phyloP scores from a whole-genome alignment of 768 basidiomycete species.

The Leucosporidium scottii region DNA sequence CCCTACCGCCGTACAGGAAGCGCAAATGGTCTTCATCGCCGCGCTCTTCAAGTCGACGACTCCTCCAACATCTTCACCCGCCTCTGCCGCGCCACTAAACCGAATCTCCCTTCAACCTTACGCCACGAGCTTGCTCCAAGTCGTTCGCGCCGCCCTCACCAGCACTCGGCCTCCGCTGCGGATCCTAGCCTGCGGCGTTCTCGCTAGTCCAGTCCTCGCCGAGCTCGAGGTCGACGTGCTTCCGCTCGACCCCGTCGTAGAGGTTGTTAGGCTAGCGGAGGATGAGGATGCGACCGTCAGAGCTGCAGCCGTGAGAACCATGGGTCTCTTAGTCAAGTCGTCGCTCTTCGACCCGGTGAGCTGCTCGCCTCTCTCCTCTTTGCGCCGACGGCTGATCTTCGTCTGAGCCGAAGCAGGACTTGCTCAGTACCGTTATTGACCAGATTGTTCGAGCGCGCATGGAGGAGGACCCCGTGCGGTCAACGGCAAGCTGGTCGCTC shows the following conservation, averaged over 20 bases:
- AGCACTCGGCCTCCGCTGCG: not conserved
- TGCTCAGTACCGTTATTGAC: not conserved
- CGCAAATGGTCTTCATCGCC: slow-evolving; percentile 4
- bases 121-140: not conserved
- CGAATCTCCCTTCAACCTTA: not conserved
- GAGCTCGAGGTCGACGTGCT: not conserved
- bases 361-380: too few species aligned
- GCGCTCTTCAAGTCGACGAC: not conserved
- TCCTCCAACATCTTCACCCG: too few species aligned
- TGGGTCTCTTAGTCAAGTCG: slow-evolving; percentile 5
- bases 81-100: not conserved
- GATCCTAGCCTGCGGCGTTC: not conserved
- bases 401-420: not conserved
- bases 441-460: not conserved
- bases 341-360: not conserved
- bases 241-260: not conserved
- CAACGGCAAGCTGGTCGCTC: slow-evolving; percentile 8
- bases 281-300: not conserved
- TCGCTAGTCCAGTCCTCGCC: not conserved
- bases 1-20: not conserved
- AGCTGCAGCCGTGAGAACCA: not conserved
- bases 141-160: not conserved
- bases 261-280: not conserved
- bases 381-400: not conserved
- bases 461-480: not conserved